Evolutionary conservation across 2,329 filamentous ascomycete genomes (phyloP), one percentile per base, ranked within the genome.

Genomic region (Aspergillus novoparasiticus): DNA sequence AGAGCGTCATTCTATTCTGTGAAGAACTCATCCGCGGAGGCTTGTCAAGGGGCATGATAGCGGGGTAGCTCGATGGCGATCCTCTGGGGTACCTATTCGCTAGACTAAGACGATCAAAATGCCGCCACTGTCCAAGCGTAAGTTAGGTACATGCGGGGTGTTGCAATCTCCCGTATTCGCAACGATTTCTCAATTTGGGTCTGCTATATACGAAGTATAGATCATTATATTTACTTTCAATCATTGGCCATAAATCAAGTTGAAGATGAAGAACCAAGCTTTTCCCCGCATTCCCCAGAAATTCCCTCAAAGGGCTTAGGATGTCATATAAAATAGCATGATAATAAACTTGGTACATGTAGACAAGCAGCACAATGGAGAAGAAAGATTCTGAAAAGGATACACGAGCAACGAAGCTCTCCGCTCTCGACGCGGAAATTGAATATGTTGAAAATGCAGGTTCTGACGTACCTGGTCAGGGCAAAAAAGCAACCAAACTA

Each of bases 111-210:
- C 16, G 39, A 41, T 19, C 39, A n/a, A n/a, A 41, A 2, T 41
- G 2, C 9, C 6, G 2, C 4, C 0, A n/a, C 3, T 8, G 39
- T 41, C 39, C 16, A 41, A 41, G 39, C 39, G 39, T 41, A 41
- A 41, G 39, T 41, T n/a, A n/a, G 39, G 6, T 9, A 4, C 8
- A 41, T 41, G 39, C 39, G 39, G 39, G 39, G 39, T 41, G 39
- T n/a, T 41, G 1, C 19, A n/a, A n/a, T 16, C 39, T 1, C 2
- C 19, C 6, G 16, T 41, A 19, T 19, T 39, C 5, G 12, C 12
- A 36, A 16, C 12, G 1, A 36, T 19, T 5, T 6, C 16, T 9
- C 39, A 1, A 10, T 9, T n/a, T n/a, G 1, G 16, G 0, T 2
- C 19, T 9, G 3, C 4, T 41, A 41, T 41, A n/a, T 41, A 41